Evolutionary conservation across 306 rosid species (phyloP).

Genomic region (Cucurbita maxima): DNA sequence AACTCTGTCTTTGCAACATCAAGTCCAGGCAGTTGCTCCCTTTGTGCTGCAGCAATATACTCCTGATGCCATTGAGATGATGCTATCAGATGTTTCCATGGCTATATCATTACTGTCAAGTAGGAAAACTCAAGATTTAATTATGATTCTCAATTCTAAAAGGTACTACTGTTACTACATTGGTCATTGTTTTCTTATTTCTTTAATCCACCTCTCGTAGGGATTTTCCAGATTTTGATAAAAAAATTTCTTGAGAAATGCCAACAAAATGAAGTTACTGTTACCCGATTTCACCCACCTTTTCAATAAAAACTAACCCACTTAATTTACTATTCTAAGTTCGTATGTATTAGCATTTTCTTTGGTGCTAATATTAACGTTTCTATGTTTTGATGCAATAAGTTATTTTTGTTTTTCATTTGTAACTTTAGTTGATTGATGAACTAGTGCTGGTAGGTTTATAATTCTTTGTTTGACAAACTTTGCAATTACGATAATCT

Average conservation of each 20-base stretch:
- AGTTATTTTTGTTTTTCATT: not conserved
- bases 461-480: not conserved
- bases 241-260: not conserved
- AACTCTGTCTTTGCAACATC: constrained; percentile 72
- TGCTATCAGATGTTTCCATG: constrained; percentile 53
- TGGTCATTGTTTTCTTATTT: not conserved
- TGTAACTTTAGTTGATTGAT: not conserved
- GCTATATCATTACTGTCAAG: constrained; percentile 75
- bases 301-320: not conserved
- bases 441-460: not conserved
- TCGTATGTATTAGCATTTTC: not conserved
- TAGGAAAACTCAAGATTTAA: constrained; percentile 71
- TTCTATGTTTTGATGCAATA: no score
- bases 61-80: constrained; percentile 53
- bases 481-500: not conserved
- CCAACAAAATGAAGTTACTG: not conserved
- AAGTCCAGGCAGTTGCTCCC: constrained; percentile 87
- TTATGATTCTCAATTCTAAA: constrained; percentile 91
- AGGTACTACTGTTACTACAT: constrained; percentile 25
- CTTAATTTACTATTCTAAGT: not conserved
- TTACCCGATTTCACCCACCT: not conserved
- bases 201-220: not conserved
- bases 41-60: constrained; percentile 74
- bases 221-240: not conserved
- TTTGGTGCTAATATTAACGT: not conserved